Percentiles rank a stretch among this genome's conserved stretches.
These are phyloP conservation scores for Nemania abortiva DNA, from an alignment of 2,329 filamentous ascomycete species.

Conservation along the genomic window DNA sequence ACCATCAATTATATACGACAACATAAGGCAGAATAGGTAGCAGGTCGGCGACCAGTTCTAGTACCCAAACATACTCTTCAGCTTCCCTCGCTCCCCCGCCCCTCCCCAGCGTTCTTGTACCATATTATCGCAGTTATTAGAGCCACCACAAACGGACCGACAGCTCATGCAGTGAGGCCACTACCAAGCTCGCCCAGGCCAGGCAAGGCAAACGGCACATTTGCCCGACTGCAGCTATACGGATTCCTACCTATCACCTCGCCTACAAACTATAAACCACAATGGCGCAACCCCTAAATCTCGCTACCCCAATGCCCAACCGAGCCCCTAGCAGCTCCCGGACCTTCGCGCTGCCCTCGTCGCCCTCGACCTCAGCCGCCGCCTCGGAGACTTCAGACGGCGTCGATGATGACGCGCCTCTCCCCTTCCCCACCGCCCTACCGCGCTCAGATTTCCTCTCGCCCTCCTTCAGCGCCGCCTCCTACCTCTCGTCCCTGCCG, in stretches of 20 bases:
- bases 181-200: no score
- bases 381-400: conserved; percentile 53
- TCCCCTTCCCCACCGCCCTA: conserved; percentile 90
- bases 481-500: conserved; percentile 82
- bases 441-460: conserved; percentile 85
- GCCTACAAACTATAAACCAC: neutral
- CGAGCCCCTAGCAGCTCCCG: conserved; percentile 50
- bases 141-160: no score
- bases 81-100: no score
- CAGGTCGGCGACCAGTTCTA: no score
- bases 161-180: no score
- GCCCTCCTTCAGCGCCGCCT: conserved; percentile 80
- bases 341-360: conserved; percentile 58
- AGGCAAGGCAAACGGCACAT: no score
- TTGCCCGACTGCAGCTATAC: no score
- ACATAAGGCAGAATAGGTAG: no score
- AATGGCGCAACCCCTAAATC: conserved; percentile 28
- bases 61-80: no score
- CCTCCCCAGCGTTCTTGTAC: no score
- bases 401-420: conserved; percentile 70
- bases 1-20: no score
- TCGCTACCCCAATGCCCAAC: conserved; percentile 48
- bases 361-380: conserved; percentile 55
- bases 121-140: no score
- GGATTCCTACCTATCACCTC: neutral